These are phyloP conservation scores for Madurella mycetomatis DNA, from an alignment of 2,329 filamentous ascomycete species.

Conservation along the genomic window DNA sequence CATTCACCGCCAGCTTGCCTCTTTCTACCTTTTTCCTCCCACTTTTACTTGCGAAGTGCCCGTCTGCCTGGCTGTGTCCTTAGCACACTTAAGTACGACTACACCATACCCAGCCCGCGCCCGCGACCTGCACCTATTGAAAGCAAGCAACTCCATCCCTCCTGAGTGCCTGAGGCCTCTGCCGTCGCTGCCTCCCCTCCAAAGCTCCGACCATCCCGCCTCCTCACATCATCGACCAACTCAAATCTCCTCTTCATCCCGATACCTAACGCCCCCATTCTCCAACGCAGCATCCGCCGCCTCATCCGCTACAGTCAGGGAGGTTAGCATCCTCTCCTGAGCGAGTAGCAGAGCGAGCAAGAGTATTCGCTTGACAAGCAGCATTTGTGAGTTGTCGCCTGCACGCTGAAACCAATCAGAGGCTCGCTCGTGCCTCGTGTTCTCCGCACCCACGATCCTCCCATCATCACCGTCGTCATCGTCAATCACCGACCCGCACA, in stretches of 20 bases:
- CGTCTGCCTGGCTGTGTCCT: conserved; percentile 21
- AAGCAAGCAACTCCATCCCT: neutral
- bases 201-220: conserved; percentile 12
- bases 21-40: conserved; percentile 15
- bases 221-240: neutral
- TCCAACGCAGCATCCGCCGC: conserved; percentile 4
- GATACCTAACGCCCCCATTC: conserved; percentile 5
- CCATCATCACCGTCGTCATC: conserved; percentile 11
- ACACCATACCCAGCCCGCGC: conserved; percentile 11
- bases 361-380: conserved; percentile 5
- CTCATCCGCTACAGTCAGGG: conserved; percentile 1
- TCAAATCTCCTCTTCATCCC: conserved; percentile 6
- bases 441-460: conserved; percentile 5
- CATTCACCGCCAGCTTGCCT: conserved; percentile 18
- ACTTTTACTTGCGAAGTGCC: conserved; percentile 17
- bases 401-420: conserved; percentile 10
- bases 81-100: conserved; percentile 23
- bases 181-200: conserved; percentile 5
- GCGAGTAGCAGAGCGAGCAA: neutral
- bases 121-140: conserved; percentile 1
- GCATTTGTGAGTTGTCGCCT: conserved; percentile 9
- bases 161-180: neutral
- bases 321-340: conserved; percentile 9
- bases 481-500: neutral
- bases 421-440: conserved; percentile 10